Evolutionary conservation across 2,329 filamentous ascomycete species (phyloP).

Genomic region (Ophiostoma triangulosporum): DNA sequence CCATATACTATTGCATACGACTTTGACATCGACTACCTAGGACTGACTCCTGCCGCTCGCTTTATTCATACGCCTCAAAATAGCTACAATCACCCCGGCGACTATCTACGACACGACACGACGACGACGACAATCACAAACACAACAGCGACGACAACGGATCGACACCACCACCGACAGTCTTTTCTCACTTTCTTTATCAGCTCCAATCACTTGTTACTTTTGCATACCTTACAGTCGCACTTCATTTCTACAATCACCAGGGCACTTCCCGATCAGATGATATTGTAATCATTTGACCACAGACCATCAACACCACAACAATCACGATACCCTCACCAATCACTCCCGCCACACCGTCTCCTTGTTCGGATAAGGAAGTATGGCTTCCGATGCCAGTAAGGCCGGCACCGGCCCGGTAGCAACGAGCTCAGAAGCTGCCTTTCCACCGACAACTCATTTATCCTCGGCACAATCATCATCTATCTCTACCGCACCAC

Average conservation of each 20-base stretch:
- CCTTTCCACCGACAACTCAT: background rate
- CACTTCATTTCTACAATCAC: too few species aligned
- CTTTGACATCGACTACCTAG: background rate
- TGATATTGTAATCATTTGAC: too few species aligned
- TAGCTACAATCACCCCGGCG: background rate
- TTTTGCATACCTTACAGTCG: too few species aligned
- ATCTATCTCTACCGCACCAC: background rate
- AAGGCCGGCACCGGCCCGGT: slow-evolving; percentile 7
- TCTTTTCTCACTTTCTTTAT: too few species aligned
- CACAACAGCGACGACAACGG: background rate
- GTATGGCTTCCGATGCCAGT: slow-evolving; percentile 10
- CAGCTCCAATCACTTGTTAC: too few species aligned
- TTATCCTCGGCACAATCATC: background rate
- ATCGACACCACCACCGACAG: background rate
- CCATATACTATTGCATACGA: background rate
- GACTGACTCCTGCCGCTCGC: background rate
- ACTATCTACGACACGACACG: background rate
- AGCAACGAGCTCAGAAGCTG: background rate
- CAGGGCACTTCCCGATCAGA: too few species aligned
- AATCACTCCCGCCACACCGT: background rate
- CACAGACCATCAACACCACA: too few species aligned
- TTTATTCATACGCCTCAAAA: background rate
- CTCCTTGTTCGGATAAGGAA: background rate
- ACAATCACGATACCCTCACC: background rate
- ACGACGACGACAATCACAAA: background rate